Evolutionary conservation across 2,329 filamentous ascomycete species (phyloP).

Genomic region (Ophiostoma ips): DNA sequence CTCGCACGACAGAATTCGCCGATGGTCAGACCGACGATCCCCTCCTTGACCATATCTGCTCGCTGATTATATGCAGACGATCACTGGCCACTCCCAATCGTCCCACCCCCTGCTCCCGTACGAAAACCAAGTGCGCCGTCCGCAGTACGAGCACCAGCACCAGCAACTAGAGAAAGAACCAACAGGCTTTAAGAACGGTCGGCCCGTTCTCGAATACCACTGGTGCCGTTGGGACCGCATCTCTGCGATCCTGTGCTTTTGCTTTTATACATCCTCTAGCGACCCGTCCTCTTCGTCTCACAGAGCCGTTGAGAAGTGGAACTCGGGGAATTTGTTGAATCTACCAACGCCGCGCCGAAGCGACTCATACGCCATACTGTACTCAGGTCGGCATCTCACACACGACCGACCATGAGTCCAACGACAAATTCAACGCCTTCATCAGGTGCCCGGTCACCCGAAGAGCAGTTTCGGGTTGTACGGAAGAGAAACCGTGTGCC

Average conservation of each 20-base stretch:
- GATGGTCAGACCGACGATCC: no score
- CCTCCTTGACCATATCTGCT: no score
- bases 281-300: background rate
- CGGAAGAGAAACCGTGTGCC: conserved; percentile 86
- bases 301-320: background rate
- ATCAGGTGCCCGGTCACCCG: conserved; percentile 62
- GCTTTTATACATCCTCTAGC: background rate
- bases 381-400: background rate
- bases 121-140: no score
- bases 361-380: background rate
- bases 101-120: no score
- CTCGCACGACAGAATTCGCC: no score
- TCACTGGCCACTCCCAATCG: no score
- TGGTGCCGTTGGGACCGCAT: background rate
- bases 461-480: conserved; percentile 75
- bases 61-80: no score
- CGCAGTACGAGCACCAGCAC: no score
- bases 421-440: conserved; percentile 70
- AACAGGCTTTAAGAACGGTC: no score
- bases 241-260: background rate
- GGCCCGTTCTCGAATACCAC: background rate
- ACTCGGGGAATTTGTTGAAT: background rate
- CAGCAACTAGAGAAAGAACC: no score
- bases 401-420: conserved; percentile 43
- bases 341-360: background rate